These are phyloP conservation scores for Talaromyces nanjingensis DNA, from an alignment of 495 filamentous ascomycete species.

Conservation along the genomic window DNA sequence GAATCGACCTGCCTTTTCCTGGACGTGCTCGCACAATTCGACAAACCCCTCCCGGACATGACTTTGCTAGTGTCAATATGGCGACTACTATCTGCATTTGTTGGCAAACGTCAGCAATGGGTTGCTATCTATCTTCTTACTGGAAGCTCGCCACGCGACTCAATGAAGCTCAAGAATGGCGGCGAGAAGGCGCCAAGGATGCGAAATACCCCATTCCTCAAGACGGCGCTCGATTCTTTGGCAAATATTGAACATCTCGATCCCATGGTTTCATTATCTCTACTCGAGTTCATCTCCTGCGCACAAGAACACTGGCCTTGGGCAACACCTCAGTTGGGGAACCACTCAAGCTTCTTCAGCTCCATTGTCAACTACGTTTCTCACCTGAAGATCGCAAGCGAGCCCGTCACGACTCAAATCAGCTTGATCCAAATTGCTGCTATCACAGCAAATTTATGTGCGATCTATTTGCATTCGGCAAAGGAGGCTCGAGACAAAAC, in stretches of 20 bases:
- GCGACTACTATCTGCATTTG: conserved; percentile 78
- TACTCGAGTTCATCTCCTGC: conserved; percentile 78
- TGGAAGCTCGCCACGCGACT: conserved; percentile 71
- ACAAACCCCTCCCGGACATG: conserved; percentile 61
- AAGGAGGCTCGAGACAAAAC: conserved; percentile 62
- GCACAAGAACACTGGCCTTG: conserved; percentile 91
- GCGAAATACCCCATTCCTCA: conserved; percentile 58
- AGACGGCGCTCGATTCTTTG: conserved; percentile 68
- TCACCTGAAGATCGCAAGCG: conserved; percentile 45
- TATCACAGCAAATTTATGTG: conserved; percentile 75
- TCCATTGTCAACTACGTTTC: conserved; percentile 63
- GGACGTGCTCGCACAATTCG: conserved; percentile 67
- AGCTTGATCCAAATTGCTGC: conserved; percentile 68
- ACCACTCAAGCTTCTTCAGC: conserved; percentile 63
- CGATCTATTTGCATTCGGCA: conserved; percentile 81
- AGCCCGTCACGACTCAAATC: conserved; percentile 34
- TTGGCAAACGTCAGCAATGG: conserved; percentile 91
- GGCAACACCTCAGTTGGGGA: conserved; percentile 69
- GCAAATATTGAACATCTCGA: conserved; percentile 57
- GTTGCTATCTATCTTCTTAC: conserved; percentile 89
- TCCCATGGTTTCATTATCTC: conserved; percentile 54
- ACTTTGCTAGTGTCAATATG: conserved; percentile 62
- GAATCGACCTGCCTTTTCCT: conserved; percentile 79
- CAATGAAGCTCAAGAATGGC: conserved; percentile 49
- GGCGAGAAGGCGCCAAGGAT: conserved; percentile 27